phyloP scores from a whole-genome alignment of 345 rosid genomes.

The Firmiana major region DNA sequence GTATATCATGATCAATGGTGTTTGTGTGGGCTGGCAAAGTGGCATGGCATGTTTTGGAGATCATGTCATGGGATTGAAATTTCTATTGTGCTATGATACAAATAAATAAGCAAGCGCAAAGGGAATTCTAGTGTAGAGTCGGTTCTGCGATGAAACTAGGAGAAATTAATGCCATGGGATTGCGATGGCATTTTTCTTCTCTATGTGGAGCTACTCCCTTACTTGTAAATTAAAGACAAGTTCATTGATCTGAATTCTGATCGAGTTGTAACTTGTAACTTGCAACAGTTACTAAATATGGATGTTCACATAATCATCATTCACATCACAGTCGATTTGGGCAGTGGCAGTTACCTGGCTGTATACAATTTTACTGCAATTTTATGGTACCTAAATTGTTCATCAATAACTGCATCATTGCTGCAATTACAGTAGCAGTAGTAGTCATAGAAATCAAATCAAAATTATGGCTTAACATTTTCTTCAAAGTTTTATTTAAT shows the following conservation, averaged over 20 bases:
- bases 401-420: too few species aligned
- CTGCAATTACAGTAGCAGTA: too few species aligned
- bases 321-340: too few species aligned
- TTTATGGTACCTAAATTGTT: too few species aligned
- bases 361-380: too few species aligned
- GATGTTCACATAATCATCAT: background rate
- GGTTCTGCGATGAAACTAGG: conserved; percentile 20
- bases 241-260: background rate
- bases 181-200: background rate
- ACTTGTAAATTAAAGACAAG: background rate
- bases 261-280: too few species aligned
- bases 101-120: background rate
- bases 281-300: too few species aligned
- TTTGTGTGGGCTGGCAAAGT: background rate
- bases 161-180: background rate
- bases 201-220: background rate
- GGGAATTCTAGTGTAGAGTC: background rate
- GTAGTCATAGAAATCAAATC: too few species aligned
- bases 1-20: background rate
- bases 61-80: background rate
- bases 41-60: background rate
- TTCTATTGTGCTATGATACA: background rate
- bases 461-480: too few species aligned
- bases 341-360: too few species aligned
- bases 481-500: too few species aligned